These are phyloP conservation scores for Blastocystis sp. DNA, from an alignment of 352 stramenopile species.

Conservation along the genomic window DNA sequence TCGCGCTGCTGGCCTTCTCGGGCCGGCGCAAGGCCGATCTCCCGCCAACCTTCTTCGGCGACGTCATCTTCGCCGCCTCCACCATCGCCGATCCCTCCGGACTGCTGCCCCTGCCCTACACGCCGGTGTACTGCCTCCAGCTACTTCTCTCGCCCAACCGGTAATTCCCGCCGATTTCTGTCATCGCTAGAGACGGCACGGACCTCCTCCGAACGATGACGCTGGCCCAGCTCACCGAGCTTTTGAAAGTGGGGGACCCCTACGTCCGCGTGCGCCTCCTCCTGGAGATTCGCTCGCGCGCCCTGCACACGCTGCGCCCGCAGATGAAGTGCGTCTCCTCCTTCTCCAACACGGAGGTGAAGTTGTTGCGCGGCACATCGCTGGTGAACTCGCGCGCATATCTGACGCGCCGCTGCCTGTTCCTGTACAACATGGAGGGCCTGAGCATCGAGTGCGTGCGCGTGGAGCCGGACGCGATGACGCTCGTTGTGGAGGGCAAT, in stretches of 20 bases:
- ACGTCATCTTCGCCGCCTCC: not conserved
- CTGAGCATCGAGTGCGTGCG: not conserved
- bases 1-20: not conserved
- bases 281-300: not conserved
- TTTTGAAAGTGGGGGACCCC: not conserved
- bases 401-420: not conserved
- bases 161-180: not conserved
- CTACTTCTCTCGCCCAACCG: slow-evolving; percentile 7
- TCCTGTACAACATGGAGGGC: not conserved
- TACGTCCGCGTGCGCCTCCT: not conserved
- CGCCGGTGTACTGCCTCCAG: slow-evolving; percentile 11
- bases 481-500: not conserved
- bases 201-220: not conserved
- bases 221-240: not conserved
- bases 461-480: not conserved
- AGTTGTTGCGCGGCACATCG: not conserved
- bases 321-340: not conserved
- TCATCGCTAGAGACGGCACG: not conserved
- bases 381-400: not conserved
- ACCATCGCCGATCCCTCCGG: not conserved
- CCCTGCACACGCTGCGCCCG: not conserved
- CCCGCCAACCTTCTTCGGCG: not conserved
- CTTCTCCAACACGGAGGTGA: not conserved
- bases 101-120: not conserved
- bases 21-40: not conserved